Percentiles rank a stretch among this genome's conserved stretches.
Conservation (phyloP, 1,284 basidiomycete species). For the Cryptococcus hybrid region DNA sequence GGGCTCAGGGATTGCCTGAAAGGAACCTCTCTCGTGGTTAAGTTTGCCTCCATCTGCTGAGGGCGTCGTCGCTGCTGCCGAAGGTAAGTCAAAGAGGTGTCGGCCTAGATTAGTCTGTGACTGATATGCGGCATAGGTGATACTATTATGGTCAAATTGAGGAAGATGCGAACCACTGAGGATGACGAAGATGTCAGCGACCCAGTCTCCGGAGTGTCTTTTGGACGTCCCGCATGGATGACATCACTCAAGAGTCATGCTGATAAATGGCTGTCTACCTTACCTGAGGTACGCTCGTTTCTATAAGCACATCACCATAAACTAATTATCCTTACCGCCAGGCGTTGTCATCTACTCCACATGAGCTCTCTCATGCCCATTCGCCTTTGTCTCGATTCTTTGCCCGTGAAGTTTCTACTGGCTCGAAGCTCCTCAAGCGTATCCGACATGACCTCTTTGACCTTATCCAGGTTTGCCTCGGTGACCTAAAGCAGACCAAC, state of each 20-base stretch:
- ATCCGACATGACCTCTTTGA: conserved; percentile 77
- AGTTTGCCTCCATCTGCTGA: conserved; percentile 87
- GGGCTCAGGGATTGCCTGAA: conserved; percentile 83
- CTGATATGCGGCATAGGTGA: conserved; percentile 59
- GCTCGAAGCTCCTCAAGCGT: conserved; percentile 68
- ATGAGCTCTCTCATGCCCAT: conserved; percentile 14
- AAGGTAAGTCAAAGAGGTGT: conserved; percentile 60
- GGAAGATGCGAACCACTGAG: conserved; percentile 85
- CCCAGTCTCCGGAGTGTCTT: conserved; percentile 57
- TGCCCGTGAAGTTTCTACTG: conserved; percentile 79
- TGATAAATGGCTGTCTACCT: conserved; percentile 71
- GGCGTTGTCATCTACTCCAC: conserved; percentile 21
- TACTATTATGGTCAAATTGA: conserved; percentile 74
- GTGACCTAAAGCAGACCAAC: conserved; percentile 89
- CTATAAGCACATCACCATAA: not conserved
- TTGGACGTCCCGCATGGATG: conserved; percentile 91
- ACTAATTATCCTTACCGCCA: not conserved
- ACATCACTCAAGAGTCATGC: conserved; percentile 72
- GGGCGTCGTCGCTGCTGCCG: conserved; percentile 80
- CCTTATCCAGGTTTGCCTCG: conserved; percentile 79
- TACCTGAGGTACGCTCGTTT: conserved; percentile 65
- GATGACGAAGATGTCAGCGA: conserved; percentile 76
- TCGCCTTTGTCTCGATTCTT: conserved; percentile 87
- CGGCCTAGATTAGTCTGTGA: conserved; percentile 4
- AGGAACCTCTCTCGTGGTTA: conserved; percentile 91